These are phyloP conservation scores for Aristolochia contorta DNA, from an alignment of 164 flowering plant genomes.

Conservation along the genomic window DNA sequence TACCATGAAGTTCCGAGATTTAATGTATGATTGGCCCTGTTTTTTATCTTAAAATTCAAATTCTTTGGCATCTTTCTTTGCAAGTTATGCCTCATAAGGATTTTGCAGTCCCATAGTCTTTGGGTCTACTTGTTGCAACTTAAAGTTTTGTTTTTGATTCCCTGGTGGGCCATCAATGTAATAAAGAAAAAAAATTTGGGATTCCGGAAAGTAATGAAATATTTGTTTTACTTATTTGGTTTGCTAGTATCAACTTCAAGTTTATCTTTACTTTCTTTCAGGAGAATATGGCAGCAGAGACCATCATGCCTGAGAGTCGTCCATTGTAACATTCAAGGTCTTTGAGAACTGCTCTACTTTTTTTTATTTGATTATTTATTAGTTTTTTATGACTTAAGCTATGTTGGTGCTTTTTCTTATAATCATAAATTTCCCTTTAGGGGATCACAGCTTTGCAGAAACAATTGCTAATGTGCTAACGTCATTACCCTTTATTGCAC, in stretches of 20 bases:
- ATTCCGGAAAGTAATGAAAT: no score
- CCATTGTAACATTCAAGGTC: constrained; percentile 50
- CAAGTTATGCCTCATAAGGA: no score
- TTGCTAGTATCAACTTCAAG: no score
- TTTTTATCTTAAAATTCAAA: no score
- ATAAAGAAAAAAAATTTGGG: no score
- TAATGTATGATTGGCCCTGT: no score
- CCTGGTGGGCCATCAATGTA: no score
- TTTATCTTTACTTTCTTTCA: constrained; percentile 6
- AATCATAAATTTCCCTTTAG: constrained; percentile 21
- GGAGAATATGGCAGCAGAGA: constrained; percentile 75
- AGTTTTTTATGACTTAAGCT: no score
- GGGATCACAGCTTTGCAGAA: constrained; percentile 52
- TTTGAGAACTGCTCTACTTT: not conserved
- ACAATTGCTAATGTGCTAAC: constrained; percentile 82
- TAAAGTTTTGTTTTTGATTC: not conserved
- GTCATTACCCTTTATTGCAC: constrained; percentile 81
- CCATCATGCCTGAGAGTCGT: constrained; percentile 68
- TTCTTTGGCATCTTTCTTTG: no score
- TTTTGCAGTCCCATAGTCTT: no score
- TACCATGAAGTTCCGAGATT: no score
- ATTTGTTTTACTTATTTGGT: no score
- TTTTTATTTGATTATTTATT: not conserved
- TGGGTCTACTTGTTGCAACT: not conserved
- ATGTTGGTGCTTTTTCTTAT: not conserved